Conservation (phyloP, 208 protist genomes). For the Leishmania amazonensis region DNA sequence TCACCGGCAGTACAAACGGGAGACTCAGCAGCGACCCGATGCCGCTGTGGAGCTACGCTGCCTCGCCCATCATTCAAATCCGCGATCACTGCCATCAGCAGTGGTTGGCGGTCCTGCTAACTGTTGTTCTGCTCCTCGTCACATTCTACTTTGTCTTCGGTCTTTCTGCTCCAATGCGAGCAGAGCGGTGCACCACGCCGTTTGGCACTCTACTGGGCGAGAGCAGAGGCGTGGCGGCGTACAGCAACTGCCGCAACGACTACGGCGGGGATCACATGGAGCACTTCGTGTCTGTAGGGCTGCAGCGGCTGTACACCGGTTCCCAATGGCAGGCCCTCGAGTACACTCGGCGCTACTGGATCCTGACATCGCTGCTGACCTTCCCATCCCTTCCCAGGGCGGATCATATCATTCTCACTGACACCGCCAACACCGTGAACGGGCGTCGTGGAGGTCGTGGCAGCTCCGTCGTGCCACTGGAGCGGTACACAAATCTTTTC, state of each 20-base stretch:
- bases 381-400: slow-evolving; percentile 31
- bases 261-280: slow-evolving; percentile 48
- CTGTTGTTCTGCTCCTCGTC: slow-evolving; percentile 45
- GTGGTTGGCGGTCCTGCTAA: slow-evolving; percentile 60
- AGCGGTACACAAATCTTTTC: slow-evolving; percentile 42
- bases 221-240: slow-evolving; percentile 51
- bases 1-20: not conserved
- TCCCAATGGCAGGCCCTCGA: slow-evolving; percentile 69
- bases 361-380: slow-evolving; percentile 39
- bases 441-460: slow-evolving; percentile 15
- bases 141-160: slow-evolving; percentile 63
- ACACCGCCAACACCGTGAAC: slow-evolving; percentile 26
- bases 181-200: slow-evolving; percentile 38
- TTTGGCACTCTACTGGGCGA: slow-evolving; percentile 65
- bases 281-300: slow-evolving; percentile 59
- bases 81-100: slow-evolving; percentile 76
- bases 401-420: slow-evolving; percentile 26
- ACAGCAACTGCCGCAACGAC: slow-evolving; percentile 72
- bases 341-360: slow-evolving; percentile 74
- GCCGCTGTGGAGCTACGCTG: slow-evolving; percentile 44
- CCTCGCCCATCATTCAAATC: slow-evolving; percentile 47
- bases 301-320: slow-evolving; percentile 57
- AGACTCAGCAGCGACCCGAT: slow-evolving; percentile 2
- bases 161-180: slow-evolving; percentile 28
- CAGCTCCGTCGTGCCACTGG: slow-evolving; percentile 21